Percentiles rank a stretch among this genome's conserved stretches.
Evolutionary conservation across 257 asterid species (phyloP).

Genomic region (Fraxinus pennsylvanica): DNA sequence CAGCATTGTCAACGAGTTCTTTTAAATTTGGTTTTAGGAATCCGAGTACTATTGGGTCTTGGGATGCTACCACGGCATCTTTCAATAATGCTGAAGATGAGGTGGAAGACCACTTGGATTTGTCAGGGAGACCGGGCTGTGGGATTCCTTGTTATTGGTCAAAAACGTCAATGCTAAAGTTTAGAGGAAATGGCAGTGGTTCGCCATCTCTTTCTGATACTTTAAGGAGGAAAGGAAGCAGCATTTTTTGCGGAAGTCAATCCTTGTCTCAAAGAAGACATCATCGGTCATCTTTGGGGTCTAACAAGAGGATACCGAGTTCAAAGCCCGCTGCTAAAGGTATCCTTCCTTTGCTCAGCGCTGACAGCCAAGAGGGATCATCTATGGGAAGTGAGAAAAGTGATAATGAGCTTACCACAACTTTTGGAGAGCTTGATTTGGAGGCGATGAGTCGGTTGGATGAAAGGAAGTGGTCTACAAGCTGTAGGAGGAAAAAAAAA

Average conservation of each 20-base stretch:
- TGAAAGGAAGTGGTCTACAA: conserved; percentile 84
- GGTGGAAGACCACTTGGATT: conserved; percentile 77
- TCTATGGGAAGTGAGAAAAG: conserved; percentile 60
- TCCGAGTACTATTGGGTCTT: conserved; percentile 77
- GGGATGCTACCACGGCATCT: conserved; percentile 86
- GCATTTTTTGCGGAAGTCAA: conserved; percentile 69
- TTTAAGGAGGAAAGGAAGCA: conserved; percentile 78
- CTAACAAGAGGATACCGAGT: conserved; percentile 60
- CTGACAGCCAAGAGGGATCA: conserved; percentile 51
- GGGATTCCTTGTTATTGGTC: conserved; percentile 98
- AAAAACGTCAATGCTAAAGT: conserved; percentile 82
- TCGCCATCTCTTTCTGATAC: conserved; percentile 94
- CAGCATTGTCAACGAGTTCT: conserved; percentile 78
- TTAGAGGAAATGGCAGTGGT: conserved; percentile 69
- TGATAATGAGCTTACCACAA: conserved; percentile 77
- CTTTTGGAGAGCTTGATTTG: conserved; percentile 75
- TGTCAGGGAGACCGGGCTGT: conserved; percentile 82
- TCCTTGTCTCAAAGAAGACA: conserved; percentile 51
- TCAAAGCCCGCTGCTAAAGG: conserved; percentile 55
- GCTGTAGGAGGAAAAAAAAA: conserved; percentile 82
- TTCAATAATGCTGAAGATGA: conserved; percentile 82
- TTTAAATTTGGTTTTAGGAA: conserved; percentile 52
- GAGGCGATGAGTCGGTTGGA: conserved; percentile 85
- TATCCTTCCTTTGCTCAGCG: conserved; percentile 67
- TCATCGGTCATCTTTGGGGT: conserved; percentile 47